Evolutionary conservation across 2,329 filamentous ascomycete species (phyloP), one percentile per base, ranked within the genome.

Genomic region (Epichloe bromicola): DNA sequence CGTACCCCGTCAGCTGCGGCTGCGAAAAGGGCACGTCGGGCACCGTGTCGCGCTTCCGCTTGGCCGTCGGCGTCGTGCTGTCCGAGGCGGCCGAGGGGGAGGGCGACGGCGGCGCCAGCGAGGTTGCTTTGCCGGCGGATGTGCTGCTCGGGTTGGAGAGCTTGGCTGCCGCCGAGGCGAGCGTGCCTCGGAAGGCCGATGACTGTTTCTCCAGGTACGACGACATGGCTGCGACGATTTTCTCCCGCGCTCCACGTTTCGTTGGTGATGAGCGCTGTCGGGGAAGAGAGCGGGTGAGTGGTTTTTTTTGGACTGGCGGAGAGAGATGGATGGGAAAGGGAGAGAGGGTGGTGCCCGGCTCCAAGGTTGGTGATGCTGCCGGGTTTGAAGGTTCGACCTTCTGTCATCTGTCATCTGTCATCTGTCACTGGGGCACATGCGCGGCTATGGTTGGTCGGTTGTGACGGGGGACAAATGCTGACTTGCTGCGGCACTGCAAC

Each of bases 1-100:
- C 88, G 49, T 83, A 86, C 62, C 83, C 85, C 15, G 82, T 87
- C 61, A 84, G 82, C 56, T 79, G 77, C 19, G 86, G 86, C 69
- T 90, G 87, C 51, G 86, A 90, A 69, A 83, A 91, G 65, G 64
- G 64, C 49, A 86, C 74, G 12, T 75, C 72, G 45, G 74, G 73
- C 5, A 65, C 66, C 40, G 67, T 64, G 56, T 80, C 77, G 60
- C 77, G 74, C 67, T 83, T 82, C 54, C 74, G 74, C 65, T 81
- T 82, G 51, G 77, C 77, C 46, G 80, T 76, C 8, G 82, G 76
- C 15, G 86, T 86, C 54, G 82, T 80, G 55, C 70, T 71, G 45
- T 80, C 77, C 38, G 75, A 78, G 5, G 71, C 67, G 39, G 73
- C 76, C 23, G 73, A 84, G 44, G 74, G 40, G 40, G 81, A 79